Conservation (phyloP, 192 early-diverging fungal genomes). For the Allomyces javanicus region DNA sequence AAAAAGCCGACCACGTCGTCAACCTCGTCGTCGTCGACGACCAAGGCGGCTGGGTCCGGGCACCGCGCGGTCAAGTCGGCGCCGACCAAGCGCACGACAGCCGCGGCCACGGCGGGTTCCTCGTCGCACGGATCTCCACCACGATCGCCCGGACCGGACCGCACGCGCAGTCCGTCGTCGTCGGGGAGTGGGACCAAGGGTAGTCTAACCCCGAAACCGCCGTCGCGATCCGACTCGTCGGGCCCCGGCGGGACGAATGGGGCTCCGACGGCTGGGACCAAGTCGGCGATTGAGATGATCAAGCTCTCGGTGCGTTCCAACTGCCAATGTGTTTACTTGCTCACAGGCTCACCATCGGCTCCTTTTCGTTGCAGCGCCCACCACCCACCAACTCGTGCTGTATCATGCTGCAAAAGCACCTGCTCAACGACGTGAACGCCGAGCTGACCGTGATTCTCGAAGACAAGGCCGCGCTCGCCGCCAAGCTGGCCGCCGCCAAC, state of each 20-base stretch:
- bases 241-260: not conserved
- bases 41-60: not conserved
- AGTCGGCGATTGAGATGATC: not conserved
- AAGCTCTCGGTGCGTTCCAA: not conserved
- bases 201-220: not conserved
- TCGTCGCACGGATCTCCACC: too few species aligned
- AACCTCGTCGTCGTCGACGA: too few species aligned
- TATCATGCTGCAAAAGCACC: not conserved
- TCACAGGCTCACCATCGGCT: not conserved
- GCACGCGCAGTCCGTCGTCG: not conserved
- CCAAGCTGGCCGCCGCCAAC: not conserved
- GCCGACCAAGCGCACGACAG: not conserved
- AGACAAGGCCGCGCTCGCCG: not conserved
- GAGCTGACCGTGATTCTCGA: not conserved
- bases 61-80: not conserved
- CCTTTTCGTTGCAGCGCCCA: not conserved
- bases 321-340: not conserved
- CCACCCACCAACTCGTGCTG: not conserved
- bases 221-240: not conserved
- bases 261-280: not conserved
- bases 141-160: not conserved
- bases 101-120: not conserved
- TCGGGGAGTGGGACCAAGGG: not conserved
- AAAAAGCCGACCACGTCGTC: too few species aligned
- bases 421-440: not conserved